A percentile compares a stretch with the other conserved stretches of the same genome.
Evolutionary conservation across 164 flowering plant genomes (phyloP).

Genomic region (Cinnamomum chago): DNA sequence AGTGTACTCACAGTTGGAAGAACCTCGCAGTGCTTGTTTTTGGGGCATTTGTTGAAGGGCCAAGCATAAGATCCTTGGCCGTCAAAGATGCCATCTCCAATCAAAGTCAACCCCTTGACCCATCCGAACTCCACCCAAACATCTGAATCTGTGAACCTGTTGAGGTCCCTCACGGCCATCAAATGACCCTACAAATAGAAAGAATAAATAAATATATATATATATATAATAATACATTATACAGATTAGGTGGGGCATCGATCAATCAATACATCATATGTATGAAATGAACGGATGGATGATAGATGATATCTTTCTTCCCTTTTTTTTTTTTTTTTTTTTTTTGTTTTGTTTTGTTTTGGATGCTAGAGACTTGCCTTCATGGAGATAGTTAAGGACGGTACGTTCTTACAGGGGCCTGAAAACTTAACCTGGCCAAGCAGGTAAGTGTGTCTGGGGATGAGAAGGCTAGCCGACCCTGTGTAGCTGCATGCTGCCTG

Average conservation of each 20-base stretch:
- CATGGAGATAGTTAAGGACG: constrained; percentile 29
- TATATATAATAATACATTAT: background rate
- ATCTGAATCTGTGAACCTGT: constrained; percentile 20
- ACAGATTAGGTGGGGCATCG: background rate
- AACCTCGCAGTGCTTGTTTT: constrained; percentile 8
- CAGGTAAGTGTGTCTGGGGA: constrained; percentile 47
- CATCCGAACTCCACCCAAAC: constrained; percentile 57
- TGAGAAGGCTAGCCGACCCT: constrained; percentile 21
- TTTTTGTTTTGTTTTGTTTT: too few relatives aligned
- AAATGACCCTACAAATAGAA: constrained; percentile 40
- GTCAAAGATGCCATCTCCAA: constrained; percentile 66
- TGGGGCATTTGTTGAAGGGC: constrained; percentile 38
- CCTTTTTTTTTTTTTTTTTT: too few relatives aligned
- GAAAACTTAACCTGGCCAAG: constrained; percentile 49
- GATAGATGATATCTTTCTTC: background rate
- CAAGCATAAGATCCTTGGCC: constrained; percentile 69
- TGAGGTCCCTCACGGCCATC: constrained; percentile 48
- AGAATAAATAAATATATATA: background rate
- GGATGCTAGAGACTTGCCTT: constrained; percentile 24
- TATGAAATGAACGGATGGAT: background rate
- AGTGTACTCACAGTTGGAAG: constrained; percentile 48
- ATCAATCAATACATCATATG: background rate
- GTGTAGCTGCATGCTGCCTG: constrained; percentile 38
- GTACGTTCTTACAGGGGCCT: constrained; percentile 54
- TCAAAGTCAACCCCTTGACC: constrained; percentile 45